These are phyloP conservation scores for Erodium chrysanthum DNA, from an alignment of 441 rosid genomes.

Conservation along the genomic window DNA sequence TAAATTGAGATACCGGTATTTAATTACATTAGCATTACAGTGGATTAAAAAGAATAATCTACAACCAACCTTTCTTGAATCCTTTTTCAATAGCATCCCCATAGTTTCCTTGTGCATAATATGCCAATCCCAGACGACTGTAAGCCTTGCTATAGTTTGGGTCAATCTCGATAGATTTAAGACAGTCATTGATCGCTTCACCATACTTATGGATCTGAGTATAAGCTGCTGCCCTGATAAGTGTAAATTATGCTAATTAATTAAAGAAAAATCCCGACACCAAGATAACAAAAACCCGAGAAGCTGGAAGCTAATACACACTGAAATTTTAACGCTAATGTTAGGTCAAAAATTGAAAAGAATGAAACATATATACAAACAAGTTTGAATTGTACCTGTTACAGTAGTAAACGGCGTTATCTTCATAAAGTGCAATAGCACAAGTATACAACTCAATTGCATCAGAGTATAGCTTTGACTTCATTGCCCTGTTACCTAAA, in stretches of 20 bases:
- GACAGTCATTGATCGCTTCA: slow-evolving; percentile 66
- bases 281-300: slow-evolving; percentile 9
- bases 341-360: neutral
- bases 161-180: slow-evolving; percentile 60
- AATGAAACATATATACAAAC: neutral
- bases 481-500: slow-evolving; percentile 79
- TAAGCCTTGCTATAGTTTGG: slow-evolving; percentile 76
- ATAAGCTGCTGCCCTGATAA: slow-evolving; percentile 74
- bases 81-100: slow-evolving; percentile 66
- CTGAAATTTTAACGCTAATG: neutral
- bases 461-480: slow-evolving; percentile 44
- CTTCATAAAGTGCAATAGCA: slow-evolving; percentile 54
- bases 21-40: neutral
- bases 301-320: neutral
- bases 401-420: slow-evolving; percentile 72
- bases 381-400: slow-evolving; percentile 48
- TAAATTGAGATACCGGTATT: no score
- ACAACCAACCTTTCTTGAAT: slow-evolving; percentile 59
- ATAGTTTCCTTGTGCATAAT: slow-evolving; percentile 68
- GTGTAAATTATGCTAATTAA: slow-evolving; percentile 9
- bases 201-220: slow-evolving; percentile 50
- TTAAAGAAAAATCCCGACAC: neutral
- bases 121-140: slow-evolving; percentile 77
- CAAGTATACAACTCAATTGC: slow-evolving; percentile 66
- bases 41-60: slow-evolving; percentile 4